Conservation (phyloP, 345 rosid species). For the Populus deltoides region DNA sequence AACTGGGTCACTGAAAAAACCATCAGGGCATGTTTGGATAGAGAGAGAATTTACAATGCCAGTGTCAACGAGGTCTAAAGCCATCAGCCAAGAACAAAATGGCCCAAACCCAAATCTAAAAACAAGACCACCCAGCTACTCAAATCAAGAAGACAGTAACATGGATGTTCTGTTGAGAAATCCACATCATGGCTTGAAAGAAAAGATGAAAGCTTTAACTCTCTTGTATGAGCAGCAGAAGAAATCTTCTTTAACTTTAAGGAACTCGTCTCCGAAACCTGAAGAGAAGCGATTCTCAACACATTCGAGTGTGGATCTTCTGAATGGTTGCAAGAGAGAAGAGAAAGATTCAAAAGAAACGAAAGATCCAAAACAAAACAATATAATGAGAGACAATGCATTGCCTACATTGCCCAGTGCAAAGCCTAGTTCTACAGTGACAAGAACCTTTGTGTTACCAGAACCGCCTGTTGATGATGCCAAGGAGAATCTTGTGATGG, state of each 20-base stretch:
- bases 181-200: slow-evolving; percentile 90
- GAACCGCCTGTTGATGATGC: slow-evolving; percentile 46
- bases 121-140: slow-evolving; percentile 22
- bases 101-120: slow-evolving; percentile 24
- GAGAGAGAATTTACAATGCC: slow-evolving; percentile 57
- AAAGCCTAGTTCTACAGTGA: slow-evolving; percentile 34
- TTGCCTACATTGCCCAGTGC: slow-evolving; percentile 15
- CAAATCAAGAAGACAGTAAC: slow-evolving; percentile 42
- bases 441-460: slow-evolving; percentile 50
- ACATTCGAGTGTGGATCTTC: slow-evolving; percentile 56
- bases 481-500: slow-evolving; percentile 62
- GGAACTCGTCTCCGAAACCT: slow-evolving; percentile 45
- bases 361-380: slow-evolving; percentile 23
- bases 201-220: slow-evolving; percentile 83
- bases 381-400: slow-evolving; percentile 48
- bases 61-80: slow-evolving; percentile 76
- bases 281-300: slow-evolving; percentile 48
- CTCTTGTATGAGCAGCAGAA: slow-evolving; percentile 89
- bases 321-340: slow-evolving; percentile 42
- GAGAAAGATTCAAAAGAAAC: slow-evolving; percentile 27
- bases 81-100: slow-evolving; percentile 29
- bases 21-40: slow-evolving; percentile 47
- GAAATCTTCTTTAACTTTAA: slow-evolving; percentile 54
- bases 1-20: slow-evolving; percentile 24
- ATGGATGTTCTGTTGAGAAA: slow-evolving; percentile 46